phyloP scores from a whole-genome alignment of 2,329 filamentous ascomycete species.

The Microthyrium microscopicum region DNA sequence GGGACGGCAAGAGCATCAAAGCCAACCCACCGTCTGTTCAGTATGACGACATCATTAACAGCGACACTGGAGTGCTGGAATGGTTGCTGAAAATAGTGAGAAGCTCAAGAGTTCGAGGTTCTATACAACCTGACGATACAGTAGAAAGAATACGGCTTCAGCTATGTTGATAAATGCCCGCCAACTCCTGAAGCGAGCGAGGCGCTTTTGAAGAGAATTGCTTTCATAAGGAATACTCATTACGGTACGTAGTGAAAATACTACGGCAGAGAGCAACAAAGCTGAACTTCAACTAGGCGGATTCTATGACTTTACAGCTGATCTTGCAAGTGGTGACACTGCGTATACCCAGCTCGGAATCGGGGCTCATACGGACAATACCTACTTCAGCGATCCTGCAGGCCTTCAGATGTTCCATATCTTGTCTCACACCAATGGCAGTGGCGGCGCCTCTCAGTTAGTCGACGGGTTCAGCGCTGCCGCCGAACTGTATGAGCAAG shows the following conservation, averaged over 20 bases:
- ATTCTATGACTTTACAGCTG: slow-evolving; percentile 77
- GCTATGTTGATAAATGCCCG: slow-evolving; percentile 57
- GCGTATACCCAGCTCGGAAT: slow-evolving; percentile 72
- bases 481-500: slow-evolving; percentile 35
- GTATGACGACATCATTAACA: slow-evolving; percentile 44
- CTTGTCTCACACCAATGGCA: slow-evolving; percentile 55
- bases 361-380: slow-evolving; percentile 80
- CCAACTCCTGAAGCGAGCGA: slow-evolving; percentile 54
- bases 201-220: slow-evolving; percentile 60
- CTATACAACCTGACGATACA: slow-evolving; percentile 19
- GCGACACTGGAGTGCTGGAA: slow-evolving; percentile 37
- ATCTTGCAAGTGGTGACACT: slow-evolving; percentile 74
- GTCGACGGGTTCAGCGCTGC: slow-evolving; percentile 77
- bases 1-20: slow-evolving; percentile 20
- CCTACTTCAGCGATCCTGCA: slow-evolving; percentile 86
- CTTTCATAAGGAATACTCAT: slow-evolving; percentile 78
- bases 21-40: slow-evolving; percentile 39
- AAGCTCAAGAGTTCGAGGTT: slow-evolving; percentile 26
- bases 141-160: slow-evolving; percentile 58
- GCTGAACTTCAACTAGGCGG: slow-evolving; percentile 38
- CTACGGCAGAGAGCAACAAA: neutral
- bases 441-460: slow-evolving; percentile 63
- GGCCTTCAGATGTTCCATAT: slow-evolving; percentile 88
- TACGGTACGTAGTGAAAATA: no score
- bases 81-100: slow-evolving; percentile 53